A percentile compares a stretch with the other conserved stretches of the same genome.
Evolutionary conservation across 306 rosid species (phyloP).

Genomic region (Oemleria cerasiformis): DNA sequence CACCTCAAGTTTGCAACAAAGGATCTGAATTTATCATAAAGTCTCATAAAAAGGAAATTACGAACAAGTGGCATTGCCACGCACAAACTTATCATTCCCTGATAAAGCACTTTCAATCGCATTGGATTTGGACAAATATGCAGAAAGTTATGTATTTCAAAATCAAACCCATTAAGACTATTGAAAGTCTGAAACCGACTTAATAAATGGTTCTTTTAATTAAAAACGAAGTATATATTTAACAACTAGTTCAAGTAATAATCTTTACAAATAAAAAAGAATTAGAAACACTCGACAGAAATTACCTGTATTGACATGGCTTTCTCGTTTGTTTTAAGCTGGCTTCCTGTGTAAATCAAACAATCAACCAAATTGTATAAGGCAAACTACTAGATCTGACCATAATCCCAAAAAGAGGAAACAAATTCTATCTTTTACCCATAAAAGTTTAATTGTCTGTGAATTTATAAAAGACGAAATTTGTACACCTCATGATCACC

Average conservation of each 20-base stretch:
- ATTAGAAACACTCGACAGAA: neutral
- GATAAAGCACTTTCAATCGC: neutral
- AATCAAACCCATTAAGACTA: neutral
- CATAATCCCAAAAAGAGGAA: neutral
- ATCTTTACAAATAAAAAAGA: neutral
- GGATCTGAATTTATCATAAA: neutral
- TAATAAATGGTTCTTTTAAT: neutral
- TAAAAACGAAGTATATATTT: neutral
- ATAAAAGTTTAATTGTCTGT: neutral
- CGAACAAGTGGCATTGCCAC: neutral
- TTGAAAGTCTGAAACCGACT: no score
- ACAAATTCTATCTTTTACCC: neutral
- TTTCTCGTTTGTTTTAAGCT: slow-evolving; percentile 50
- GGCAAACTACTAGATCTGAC: slow-evolving; percentile 21
- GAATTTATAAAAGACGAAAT: neutral
- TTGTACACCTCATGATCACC: neutral
- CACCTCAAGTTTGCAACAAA: neutral
- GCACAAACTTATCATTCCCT: neutral
- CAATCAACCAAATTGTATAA: neutral
- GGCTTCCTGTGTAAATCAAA: slow-evolving; percentile 42
- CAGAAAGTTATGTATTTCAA: neutral
- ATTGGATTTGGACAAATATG: neutral
- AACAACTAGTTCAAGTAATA: neutral
- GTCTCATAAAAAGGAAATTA: no score
- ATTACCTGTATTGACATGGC: slow-evolving; percentile 53